Base-by-base conservation (phyloP, 345 rosid species). In the Hibiscus mutabilis region DNA sequence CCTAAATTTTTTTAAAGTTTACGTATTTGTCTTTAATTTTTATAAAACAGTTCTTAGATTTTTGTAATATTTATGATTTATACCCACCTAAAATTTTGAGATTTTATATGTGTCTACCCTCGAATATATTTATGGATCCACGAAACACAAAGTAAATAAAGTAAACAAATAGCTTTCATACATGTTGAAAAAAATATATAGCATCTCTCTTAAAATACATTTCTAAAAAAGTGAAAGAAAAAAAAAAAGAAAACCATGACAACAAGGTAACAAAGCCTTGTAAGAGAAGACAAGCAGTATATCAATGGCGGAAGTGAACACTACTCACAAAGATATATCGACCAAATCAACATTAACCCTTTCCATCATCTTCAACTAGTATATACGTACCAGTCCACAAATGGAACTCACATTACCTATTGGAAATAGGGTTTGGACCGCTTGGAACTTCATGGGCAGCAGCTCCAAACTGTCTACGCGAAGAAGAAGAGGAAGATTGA, bases 391-490 rank as follows among this genome's bases (percentile, higher is more conserved):
- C 40, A 35, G 9, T 25, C 69, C 69, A 44, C 35, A 65, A 44
- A 25, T 9, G 46, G n/a, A 40, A 56, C 51, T 80, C 73, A 84
- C 9, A 18, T 18, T 53, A 55, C 85, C 86, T 84, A 82, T 92
- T 90, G 42, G 97, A 90, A 75, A 90, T 90, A 66, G 98, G 98
- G 85, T 92, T 90, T 46, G 98, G 97, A 62, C 97, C 98, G 53
- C 98, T 92, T 0, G 97, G 98, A 72, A 92, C 97, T 74, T 90
- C 93, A 78, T 92, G 98, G 47, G 84, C 92, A 4, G 75, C 83
- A 19, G 80, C 88, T 58, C 80, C 85, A 68, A 85, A 80, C 74
- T 80, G 75, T 56, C 71, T 73, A 25, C 79, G 74, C 70, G 74
- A 78, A 5, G 59, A 37, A n/a, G 51, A n/a, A 16, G 47, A 69